Evolutionary conservation across 2,329 filamentous ascomycete genomes (phyloP).

Genomic region (Ilyonectria sp.): DNA sequence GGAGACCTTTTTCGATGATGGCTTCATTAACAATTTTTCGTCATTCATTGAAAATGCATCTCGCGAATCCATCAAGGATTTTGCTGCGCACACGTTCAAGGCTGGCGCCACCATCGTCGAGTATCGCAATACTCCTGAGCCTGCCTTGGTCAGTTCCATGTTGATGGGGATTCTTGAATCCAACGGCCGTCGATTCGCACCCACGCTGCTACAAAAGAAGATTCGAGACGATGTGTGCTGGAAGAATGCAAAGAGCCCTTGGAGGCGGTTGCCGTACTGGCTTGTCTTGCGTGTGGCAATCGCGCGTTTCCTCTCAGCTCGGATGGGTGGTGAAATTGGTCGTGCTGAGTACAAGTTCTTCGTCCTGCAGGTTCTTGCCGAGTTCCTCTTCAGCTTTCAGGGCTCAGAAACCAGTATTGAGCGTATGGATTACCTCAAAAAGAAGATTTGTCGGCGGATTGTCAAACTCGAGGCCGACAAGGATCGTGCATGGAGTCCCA

Average conservation of each 20-base stretch:
- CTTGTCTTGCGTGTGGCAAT: conserved; percentile 73
- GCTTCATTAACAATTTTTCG: conserved; percentile 56
- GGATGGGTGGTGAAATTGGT: conserved; percentile 46
- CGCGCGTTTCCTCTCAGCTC: conserved; percentile 65
- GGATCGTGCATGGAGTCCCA: conserved; percentile 24
- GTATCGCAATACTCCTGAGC: conserved; percentile 70
- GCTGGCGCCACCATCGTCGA: conserved; percentile 66
- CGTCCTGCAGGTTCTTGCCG: conserved; percentile 62
- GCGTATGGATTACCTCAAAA: conserved; percentile 41
- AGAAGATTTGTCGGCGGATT: conserved; percentile 45
- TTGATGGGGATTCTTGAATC: conserved; percentile 73
- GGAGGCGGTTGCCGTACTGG: conserved; percentile 76
- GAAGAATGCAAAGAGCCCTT: conserved; percentile 66
- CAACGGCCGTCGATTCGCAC: conserved; percentile 60
- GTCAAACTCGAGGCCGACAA: conserved; percentile 46
- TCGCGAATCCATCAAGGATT: conserved; percentile 66
- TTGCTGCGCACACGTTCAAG: conserved; percentile 68
- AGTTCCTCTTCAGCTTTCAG: conserved; percentile 60
- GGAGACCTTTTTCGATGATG: conserved; percentile 40
- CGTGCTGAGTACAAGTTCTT: conserved; percentile 70
- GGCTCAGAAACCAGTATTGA: conserved; percentile 33
- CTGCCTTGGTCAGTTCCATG: conserved; percentile 71
- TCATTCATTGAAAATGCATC: conserved; percentile 71
- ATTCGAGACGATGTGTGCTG: conserved; percentile 75
- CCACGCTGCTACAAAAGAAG: conserved; percentile 65